Conservation (phyloP, 2,329 filamentous ascomycete species). For the Coniella lustricola region DNA sequence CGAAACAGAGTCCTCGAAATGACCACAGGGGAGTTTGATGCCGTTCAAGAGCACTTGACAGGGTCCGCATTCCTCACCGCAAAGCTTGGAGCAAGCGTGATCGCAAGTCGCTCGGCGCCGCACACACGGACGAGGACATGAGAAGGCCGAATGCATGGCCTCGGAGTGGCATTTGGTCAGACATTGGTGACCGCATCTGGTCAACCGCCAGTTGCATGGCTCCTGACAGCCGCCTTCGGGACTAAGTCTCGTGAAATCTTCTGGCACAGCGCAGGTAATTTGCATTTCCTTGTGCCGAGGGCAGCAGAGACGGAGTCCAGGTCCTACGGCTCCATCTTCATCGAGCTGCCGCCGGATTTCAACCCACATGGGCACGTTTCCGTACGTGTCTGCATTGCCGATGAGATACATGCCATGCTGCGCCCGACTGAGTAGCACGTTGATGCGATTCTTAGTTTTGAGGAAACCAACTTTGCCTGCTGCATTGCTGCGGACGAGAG, state of each 20-base stretch:
- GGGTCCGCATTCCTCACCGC: too few relatives aligned
- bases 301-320: constrained; percentile 47
- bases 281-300: constrained; percentile 49
- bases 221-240: constrained; percentile 54
- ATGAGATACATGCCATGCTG: constrained; percentile 66
- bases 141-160: neutral
- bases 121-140: too few relatives aligned
- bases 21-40: too few relatives aligned
- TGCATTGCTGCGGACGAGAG: constrained; percentile 62
- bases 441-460: constrained; percentile 58
- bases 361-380: constrained; percentile 55
- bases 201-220: constrained; percentile 35
- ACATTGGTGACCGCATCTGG: neutral
- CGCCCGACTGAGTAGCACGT: constrained; percentile 60
- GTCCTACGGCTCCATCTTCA: constrained; percentile 39
- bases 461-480: constrained; percentile 57
- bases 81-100: too few relatives aligned
- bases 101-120: too few relatives aligned
- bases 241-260: constrained; percentile 47
- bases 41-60: too few relatives aligned
- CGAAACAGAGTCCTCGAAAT: too few relatives aligned
- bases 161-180: neutral
- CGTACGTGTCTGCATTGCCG: constrained; percentile 55
- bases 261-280: constrained; percentile 35
- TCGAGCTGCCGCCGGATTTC: constrained; percentile 48